Base-by-base conservation (phyloP, 805 yeast genomes). In the Candida maris region DNA sequence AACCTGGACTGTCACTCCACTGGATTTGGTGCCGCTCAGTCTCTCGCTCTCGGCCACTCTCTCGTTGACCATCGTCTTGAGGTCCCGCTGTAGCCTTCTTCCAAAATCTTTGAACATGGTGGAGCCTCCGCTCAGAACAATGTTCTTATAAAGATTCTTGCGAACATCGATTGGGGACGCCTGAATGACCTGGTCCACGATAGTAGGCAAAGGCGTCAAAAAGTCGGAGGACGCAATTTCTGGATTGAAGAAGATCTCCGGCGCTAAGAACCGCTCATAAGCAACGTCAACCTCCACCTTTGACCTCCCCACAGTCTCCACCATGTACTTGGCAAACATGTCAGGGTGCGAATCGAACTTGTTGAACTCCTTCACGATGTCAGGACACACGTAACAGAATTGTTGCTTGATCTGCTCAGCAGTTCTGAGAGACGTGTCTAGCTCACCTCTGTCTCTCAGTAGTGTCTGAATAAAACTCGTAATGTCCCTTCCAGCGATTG, bases 91-190 rank as follows among this genome's bases (percentile, higher is more conserved):
- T 52, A 93, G 72, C 66, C 99, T 79, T 68, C 97, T 84, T 30
- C 97, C 97, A 57, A 93, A 93, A 62, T 93, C 97, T 58, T 88
- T 88, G 65, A 93, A 93, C 98, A 93, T 93, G 7, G 98, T 93
- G 2, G 97, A 88, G 30, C 98, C 99, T 54, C 98, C 98, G 37
- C 95, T 83, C 38, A 93, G 73, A 14, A 93, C 99, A 57, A 93
- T 93, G 65, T 93, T 93, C 64, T 82, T 86, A 69, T 93, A 93
- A 41, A 93, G 74, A 41, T 94, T 96, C 65, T 93, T 91, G 66
- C 99, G 85, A 26, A 93, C 98, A 69, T 93, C 99, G 48, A 93
- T 89, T 39, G 99, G 99, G 33, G 95, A 80, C 9, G 91, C 73
- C 67, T 91, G 97, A 49, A 93, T 89, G 12, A 91, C 97, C 50